phyloP scores from a whole-genome alignment of 371 early-diverging fungal species.

The Syncephalastrum contaminatum region DNA sequence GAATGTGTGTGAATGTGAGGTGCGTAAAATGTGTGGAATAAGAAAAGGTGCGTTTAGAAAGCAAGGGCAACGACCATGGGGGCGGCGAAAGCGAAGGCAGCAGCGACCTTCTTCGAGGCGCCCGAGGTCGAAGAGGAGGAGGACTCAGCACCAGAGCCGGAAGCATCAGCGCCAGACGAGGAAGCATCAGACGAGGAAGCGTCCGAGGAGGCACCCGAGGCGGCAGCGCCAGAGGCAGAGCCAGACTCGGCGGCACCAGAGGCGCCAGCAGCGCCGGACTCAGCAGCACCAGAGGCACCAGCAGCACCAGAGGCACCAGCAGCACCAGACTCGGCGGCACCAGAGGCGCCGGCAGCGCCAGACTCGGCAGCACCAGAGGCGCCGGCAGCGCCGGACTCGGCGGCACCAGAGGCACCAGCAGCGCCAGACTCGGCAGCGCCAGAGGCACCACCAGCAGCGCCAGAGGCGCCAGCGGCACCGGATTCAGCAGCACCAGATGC shows the following conservation, averaged over 20 bases:
- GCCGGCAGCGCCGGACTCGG: slow-evolving; percentile 1
- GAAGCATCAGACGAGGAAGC: slow-evolving; percentile 6
- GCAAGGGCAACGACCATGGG: slow-evolving; percentile 8
- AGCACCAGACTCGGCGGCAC: not conserved
- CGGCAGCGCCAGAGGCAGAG: slow-evolving; percentile 6
- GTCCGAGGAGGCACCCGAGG: slow-evolving; percentile 1
- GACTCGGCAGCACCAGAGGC: not conserved
- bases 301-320: slow-evolving; percentile 10
- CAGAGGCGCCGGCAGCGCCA: not conserved
- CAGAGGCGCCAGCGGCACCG: not conserved
- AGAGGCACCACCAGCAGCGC: not conserved
- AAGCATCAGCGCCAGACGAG: slow-evolving; percentile 9
- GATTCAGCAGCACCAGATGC: not conserved
- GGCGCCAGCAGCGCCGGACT: not conserved
- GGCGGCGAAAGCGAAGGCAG: slow-evolving; percentile 12
- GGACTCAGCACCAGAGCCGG: slow-evolving; percentile 11
- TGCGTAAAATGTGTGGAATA: not conserved
- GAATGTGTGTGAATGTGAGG: not conserved
- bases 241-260: not conserved
- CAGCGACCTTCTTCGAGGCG: slow-evolving; percentile 12
- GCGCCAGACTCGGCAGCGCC: not conserved
- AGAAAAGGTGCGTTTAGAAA: slow-evolving; percentile 6
- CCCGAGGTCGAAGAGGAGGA: slow-evolving; percentile 7
- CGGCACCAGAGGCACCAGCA: not conserved
- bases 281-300: slow-evolving; percentile 6